Conservation (phyloP, 352 stramenopile genomes). For the Phytophthora boehmeriae region DNA sequence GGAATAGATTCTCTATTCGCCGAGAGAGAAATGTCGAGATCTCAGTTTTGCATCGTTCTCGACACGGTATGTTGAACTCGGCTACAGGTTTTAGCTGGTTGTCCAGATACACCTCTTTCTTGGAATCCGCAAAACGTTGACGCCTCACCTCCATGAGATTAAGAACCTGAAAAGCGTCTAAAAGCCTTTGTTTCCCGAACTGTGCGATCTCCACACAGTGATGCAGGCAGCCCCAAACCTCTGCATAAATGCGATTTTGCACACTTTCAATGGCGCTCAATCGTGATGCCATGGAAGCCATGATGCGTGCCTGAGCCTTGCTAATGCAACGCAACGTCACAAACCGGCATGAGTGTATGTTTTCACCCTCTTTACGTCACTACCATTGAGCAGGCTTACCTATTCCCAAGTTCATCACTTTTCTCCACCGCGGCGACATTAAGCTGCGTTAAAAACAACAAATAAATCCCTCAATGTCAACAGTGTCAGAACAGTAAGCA, state of each 20-base stretch:
- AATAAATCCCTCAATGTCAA: background rate
- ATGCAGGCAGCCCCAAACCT: constrained; percentile 82
- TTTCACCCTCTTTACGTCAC: too few relatives aligned
- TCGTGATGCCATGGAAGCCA: constrained; percentile 72
- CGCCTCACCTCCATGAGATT: constrained; percentile 77
- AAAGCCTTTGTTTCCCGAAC: constrained; percentile 67
- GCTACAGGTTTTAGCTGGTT: constrained; percentile 56
- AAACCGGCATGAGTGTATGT: too few relatives aligned
- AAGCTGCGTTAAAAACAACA: constrained; percentile 38
- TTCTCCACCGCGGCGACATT: constrained; percentile 63
- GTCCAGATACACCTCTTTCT: constrained; percentile 67
- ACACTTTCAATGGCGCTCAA: constrained; percentile 66
- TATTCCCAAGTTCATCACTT: constrained; percentile 73
- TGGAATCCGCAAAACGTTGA: constrained; percentile 53
- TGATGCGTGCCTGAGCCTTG: constrained; percentile 66
- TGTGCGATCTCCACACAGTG: constrained; percentile 86
- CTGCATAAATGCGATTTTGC: constrained; percentile 63
- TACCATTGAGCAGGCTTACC: too few relatives aligned
- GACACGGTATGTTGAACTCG: constrained; percentile 52
- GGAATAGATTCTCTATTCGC: constrained; percentile 72
- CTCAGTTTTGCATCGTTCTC: constrained; percentile 68
- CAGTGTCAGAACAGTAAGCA: too few relatives aligned
- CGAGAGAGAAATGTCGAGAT: constrained; percentile 57
- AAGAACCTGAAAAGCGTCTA: constrained; percentile 75
- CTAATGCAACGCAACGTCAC: constrained; percentile 29